These are phyloP conservation scores for Leccinum disarticulatum DNA, from an alignment of 768 basidiomycete genomes.

Conservation along the genomic window DNA sequence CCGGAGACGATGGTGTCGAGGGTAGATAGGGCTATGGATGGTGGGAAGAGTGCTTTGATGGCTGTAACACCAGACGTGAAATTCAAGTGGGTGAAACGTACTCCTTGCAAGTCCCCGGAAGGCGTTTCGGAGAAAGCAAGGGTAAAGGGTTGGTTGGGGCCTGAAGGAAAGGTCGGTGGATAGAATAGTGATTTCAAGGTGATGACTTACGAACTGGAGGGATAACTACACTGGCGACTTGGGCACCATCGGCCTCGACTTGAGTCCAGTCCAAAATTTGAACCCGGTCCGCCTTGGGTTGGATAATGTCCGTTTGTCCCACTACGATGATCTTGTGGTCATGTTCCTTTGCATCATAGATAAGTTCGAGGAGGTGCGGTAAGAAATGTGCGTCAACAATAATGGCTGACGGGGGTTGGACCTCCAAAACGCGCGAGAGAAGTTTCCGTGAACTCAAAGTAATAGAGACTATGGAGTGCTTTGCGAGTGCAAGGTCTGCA, in stretches of 20 bases:
- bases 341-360: slow-evolving; percentile 59
- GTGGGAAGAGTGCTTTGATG: slow-evolving; percentile 70
- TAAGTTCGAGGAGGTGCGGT: slow-evolving; percentile 65
- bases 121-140: slow-evolving; percentile 61
- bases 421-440: slow-evolving; percentile 63
- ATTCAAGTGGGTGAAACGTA: slow-evolving; percentile 78
- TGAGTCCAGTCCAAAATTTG: slow-evolving; percentile 68
- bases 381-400: slow-evolving; percentile 69
- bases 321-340: slow-evolving; percentile 68
- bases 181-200: background rate
- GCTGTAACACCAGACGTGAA: slow-evolving; percentile 89
- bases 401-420: slow-evolving; percentile 69
- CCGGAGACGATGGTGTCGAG: slow-evolving; percentile 79
- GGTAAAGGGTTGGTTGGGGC: slow-evolving; percentile 60
- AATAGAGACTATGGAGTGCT: slow-evolving; percentile 65
- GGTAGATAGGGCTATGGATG: slow-evolving; percentile 62
- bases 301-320: slow-evolving; percentile 52
- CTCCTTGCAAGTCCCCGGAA: slow-evolving; percentile 55
- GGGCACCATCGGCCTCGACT: slow-evolving; percentile 64
- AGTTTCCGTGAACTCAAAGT: slow-evolving; percentile 61
- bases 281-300: slow-evolving; percentile 50
- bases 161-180: slow-evolving; percentile 7
- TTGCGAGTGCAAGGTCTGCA: slow-evolving; percentile 74
- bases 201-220: slow-evolving; percentile 52
- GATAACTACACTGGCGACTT: slow-evolving; percentile 41